Evolutionary conservation across 1,139 yeast genomes (phyloP).

Genomic region (Hemisphaericaspora lyxosophila): DNA sequence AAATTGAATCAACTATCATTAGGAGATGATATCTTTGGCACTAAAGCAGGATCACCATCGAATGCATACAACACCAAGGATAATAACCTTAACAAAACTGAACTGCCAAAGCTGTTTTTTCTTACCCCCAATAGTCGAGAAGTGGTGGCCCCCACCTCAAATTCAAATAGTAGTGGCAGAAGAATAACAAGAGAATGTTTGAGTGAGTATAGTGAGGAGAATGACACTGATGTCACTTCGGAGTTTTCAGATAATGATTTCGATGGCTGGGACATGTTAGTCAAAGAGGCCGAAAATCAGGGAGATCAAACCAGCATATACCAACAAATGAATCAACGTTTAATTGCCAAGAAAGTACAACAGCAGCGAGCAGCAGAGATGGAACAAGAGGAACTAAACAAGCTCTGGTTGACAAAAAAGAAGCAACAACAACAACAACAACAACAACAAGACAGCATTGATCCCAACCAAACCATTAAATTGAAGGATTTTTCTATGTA

Average conservation of each 20-base stretch:
- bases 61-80: neutral
- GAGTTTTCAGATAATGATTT: conserved; percentile 43
- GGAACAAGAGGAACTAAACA: conserved; percentile 34
- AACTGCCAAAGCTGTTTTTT: conserved; percentile 12
- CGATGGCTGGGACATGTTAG: conserved; percentile 42
- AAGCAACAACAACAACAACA: conserved; percentile 15
- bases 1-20: conserved; percentile 9
- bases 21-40: conserved; percentile 5
- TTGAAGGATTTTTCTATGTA: conserved; percentile 28
- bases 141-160: conserved; percentile 8
- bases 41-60: conserved; percentile 1
- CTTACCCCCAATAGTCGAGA: conserved; percentile 11
- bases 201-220: conserved; percentile 40
- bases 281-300: conserved; percentile 12
- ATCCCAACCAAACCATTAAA: conserved; percentile 26
- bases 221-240: conserved; percentile 43
- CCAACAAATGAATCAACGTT: conserved; percentile 20
- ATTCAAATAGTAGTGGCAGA: conserved; percentile 10
- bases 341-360: conserved; percentile 26
- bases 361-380: conserved; percentile 34
- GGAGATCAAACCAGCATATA: conserved; percentile 40
- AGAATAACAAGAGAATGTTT: conserved; percentile 19
- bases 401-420: conserved; percentile 10
- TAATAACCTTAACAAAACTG: conserved; percentile 3
- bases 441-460: conserved; percentile 17